phyloP scores from a whole-genome alignment of 2,329 filamentous ascomycete genomes.

The Epicoccum nigrum region DNA sequence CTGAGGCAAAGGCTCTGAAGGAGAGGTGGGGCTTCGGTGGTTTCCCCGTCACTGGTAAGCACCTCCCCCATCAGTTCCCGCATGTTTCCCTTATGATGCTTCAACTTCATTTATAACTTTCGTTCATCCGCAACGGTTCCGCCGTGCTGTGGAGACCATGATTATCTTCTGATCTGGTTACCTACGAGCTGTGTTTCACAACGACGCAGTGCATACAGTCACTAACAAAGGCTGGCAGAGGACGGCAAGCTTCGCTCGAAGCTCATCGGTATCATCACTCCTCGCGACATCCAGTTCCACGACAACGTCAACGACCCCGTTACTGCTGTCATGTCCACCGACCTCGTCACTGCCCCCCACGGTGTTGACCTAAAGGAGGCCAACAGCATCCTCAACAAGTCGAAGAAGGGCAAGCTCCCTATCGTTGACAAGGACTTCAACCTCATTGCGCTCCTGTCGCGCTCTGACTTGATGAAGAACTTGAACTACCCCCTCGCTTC shows the following conservation, averaged over 20 bases:
- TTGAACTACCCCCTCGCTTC: constrained; percentile 95
- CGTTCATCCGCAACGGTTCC: constrained; percentile 98
- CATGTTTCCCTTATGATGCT: constrained; percentile 70
- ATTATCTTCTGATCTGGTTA: constrained; percentile 54
- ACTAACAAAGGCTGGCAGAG: constrained; percentile 64
- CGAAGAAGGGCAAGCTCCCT: constrained; percentile 97
- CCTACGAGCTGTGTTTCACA: constrained; percentile 5
- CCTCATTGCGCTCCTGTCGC: constrained; percentile 60
- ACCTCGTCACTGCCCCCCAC: constrained; percentile 84
- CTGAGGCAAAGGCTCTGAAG: constrained; percentile 89
- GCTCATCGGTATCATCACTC: constrained; percentile 95
- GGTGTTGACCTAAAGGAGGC: constrained; percentile 87
- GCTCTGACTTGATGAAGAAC: constrained; percentile 97
- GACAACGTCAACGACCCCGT: constrained; percentile 74
- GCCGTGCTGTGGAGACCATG: constrained; percentile 80
- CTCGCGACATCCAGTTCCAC: constrained; percentile 97
- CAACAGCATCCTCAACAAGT: constrained; percentile 90
- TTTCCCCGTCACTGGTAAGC: constrained; percentile 96
- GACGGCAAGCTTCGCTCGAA: constrained; percentile 92
- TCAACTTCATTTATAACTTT: constrained; percentile 87
- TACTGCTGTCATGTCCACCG: constrained; percentile 91
- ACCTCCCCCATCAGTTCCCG: constrained; percentile 22
- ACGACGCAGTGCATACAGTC: constrained; percentile 7
- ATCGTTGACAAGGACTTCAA: constrained; percentile 85
- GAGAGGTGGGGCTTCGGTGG: constrained; percentile 98